These are phyloP conservation scores for Camptophora hylomeconis DNA, from an alignment of 2,329 filamentous ascomycete species.

Conservation along the genomic window DNA sequence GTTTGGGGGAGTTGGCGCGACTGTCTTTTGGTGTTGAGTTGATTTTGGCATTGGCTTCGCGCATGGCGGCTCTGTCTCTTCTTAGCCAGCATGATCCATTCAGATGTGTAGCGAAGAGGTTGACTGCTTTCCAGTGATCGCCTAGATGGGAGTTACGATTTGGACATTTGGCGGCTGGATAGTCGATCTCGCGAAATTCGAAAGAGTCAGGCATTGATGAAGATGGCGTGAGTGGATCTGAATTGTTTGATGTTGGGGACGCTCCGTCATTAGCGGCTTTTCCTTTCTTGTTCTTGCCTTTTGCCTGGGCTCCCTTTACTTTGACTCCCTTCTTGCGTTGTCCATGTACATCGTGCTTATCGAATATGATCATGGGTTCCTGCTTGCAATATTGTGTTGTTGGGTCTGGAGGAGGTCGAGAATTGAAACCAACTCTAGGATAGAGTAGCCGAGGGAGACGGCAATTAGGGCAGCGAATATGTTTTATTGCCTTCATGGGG, in stretches of 20 bases:
- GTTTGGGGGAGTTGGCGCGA: conserved; percentile 17
- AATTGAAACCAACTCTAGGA: conserved; percentile 39
- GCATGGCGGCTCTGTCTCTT: conserved; percentile 14
- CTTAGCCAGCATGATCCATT: conserved; percentile 17
- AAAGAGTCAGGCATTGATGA: conserved; percentile 16
- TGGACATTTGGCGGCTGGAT: conserved; percentile 17
- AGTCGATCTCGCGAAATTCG: conserved; percentile 18
- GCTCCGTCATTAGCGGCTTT: conserved; percentile 32
- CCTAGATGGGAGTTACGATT: conserved; percentile 17
- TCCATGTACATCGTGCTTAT: conserved; percentile 50
- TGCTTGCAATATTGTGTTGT: conserved; percentile 42
- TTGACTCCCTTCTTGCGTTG: conserved; percentile 19
- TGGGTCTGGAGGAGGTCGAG: conserved; percentile 35
- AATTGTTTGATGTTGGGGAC: conserved; percentile 20
- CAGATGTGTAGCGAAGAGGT: conserved; percentile 17
- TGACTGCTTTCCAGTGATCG: conserved; percentile 19
- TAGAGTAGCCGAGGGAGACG: conserved; percentile 47
- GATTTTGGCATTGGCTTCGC: conserved; percentile 18
- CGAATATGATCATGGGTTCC: conserved; percentile 43
- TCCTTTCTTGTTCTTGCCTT: conserved; percentile 36
- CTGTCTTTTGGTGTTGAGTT: conserved; percentile 16
- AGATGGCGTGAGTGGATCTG: conserved; percentile 15
- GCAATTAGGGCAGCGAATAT: conserved; percentile 48
- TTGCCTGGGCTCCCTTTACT: conserved; percentile 16
- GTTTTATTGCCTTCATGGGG: conserved; percentile 43